These are phyloP conservation scores for Lycium ferocissimum DNA, from an alignment of 257 asterid genomes.

Conservation along the genomic window DNA sequence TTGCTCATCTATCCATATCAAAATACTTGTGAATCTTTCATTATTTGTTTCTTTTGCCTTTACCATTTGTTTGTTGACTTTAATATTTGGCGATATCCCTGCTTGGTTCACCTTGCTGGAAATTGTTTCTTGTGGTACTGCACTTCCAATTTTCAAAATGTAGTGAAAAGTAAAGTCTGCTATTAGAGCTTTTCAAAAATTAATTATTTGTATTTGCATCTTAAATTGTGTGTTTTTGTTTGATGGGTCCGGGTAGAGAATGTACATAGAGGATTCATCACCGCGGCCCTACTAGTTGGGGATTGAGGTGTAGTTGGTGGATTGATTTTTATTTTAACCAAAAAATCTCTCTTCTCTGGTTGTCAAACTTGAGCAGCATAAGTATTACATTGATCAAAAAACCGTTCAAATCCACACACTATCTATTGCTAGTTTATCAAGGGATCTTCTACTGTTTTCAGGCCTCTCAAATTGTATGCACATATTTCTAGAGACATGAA, in stretches of 20 bases:
- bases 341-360: neutral
- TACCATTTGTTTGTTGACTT: conserved; percentile 25
- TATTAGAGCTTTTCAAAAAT: neutral
- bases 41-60: neutral
- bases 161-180: neutral
- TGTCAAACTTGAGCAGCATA: neutral
- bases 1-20: conserved; percentile 13
- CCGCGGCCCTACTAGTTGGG: neutral
- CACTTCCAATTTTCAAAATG: neutral
- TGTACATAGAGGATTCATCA: neutral
- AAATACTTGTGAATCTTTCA: neutral
- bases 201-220: conserved; percentile 1
- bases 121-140: neutral
- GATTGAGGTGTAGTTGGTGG: neutral
- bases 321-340: neutral
- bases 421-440: neutral
- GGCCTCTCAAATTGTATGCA: neutral
- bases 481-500: neutral
- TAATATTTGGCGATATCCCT: conserved; percentile 14
- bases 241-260: neutral
- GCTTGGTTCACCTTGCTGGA: neutral
- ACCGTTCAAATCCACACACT: neutral
- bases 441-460: neutral
- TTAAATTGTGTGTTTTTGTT: neutral
- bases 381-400: conserved; percentile 11